These are phyloP conservation scores for Citrus medica DNA, from an alignment of 345 rosid species.

Conservation along the genomic window DNA sequence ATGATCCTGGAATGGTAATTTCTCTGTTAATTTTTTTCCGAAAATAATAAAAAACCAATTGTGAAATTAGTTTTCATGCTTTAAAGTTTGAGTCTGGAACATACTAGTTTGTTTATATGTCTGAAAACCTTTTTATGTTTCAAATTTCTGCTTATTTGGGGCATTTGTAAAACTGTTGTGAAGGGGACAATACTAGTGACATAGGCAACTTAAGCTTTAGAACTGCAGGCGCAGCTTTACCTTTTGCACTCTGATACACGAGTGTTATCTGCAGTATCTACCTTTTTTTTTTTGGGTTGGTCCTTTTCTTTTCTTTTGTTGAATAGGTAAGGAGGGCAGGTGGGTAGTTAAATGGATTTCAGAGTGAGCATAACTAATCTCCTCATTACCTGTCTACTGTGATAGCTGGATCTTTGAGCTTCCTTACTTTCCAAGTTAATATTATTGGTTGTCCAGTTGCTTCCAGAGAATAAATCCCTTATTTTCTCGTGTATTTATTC, in stretches of 20 bases:
- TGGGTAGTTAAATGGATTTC: not conserved
- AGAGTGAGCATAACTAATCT: not conserved
- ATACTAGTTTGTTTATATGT: not conserved
- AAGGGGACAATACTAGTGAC: not conserved
- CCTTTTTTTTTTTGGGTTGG: too few species aligned
- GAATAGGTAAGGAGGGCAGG: not conserved
- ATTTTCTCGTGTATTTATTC: not conserved
- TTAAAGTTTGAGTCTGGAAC: slow-evolving; percentile 5
- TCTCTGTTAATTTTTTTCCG: slow-evolving; percentile 5
- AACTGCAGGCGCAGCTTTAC: not conserved
- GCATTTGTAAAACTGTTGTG: not conserved
- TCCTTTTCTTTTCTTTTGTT: not conserved
- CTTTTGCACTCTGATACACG: not conserved
- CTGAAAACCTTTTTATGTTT: not conserved
- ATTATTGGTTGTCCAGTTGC: not conserved
- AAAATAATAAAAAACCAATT: not conserved
- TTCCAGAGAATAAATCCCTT: not conserved
- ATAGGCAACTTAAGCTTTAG: not conserved
- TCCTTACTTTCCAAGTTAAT: not conserved
- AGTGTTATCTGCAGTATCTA: not conserved
- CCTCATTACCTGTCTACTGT: not conserved
- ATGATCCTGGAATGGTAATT: slow-evolving; percentile 87
- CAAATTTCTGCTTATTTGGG: not conserved
- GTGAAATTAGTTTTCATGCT: not conserved
- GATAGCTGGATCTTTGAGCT: not conserved